Percentiles rank a stretch among this genome's conserved stretches.
Evolutionary conservation across 2,329 filamentous ascomycete species (phyloP).

Genomic region (Trichoderma gracile): DNA sequence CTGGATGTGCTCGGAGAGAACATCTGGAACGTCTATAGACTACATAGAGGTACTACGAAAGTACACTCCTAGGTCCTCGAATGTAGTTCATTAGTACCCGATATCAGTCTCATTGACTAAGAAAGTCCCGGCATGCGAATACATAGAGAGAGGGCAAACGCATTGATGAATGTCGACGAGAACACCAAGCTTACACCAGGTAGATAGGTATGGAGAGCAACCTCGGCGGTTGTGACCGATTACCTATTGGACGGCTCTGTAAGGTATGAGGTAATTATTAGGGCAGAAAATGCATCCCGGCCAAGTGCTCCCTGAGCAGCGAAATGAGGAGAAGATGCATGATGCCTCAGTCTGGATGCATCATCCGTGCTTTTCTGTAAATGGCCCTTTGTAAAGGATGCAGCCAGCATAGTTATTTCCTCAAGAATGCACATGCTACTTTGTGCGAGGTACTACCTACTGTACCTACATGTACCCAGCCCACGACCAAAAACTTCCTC

Average conservation of each 20-base stretch:
- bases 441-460: not conserved
- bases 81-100: no score
- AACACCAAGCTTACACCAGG: not conserved
- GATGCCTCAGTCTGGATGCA: constrained; percentile 10
- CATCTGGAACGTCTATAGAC: no score
- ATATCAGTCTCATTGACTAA: no score
- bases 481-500: no score
- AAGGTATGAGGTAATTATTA: constrained; percentile 29
- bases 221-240: constrained; percentile 21
- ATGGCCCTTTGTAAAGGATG: constrained; percentile 5
- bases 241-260: constrained; percentile 1
- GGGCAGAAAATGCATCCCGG: not conserved
- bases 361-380: not conserved
- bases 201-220: not conserved
- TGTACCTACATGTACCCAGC: no score
- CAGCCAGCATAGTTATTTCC: constrained; percentile 10
- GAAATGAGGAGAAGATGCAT: constrained; percentile 10
- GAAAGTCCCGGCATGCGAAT: no score
- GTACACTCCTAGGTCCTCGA: no score
- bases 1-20: no score
- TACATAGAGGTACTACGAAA: no score
- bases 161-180: no score
- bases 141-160: no score
- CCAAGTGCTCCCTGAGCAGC: not conserved
- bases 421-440: not conserved